Base-by-base conservation (phyloP, 768 basidiomycete species). In the Lactarius hengduanensis region DNA sequence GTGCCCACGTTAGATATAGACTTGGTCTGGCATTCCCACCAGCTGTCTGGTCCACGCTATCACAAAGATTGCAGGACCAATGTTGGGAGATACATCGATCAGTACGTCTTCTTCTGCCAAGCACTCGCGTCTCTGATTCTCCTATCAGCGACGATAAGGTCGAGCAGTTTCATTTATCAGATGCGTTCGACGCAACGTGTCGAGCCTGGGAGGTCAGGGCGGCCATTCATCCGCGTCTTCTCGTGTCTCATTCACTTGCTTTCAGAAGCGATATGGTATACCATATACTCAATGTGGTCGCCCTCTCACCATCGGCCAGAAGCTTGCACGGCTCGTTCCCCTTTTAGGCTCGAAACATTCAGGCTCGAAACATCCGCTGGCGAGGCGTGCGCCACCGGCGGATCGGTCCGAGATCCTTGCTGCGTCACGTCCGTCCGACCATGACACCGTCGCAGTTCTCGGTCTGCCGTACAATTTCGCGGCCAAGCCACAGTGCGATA, bases 1-100 rank as follows among this genome's bases (percentile, higher is more conserved):
- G 84, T 86, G 2, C 86, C 87, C 13, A 89, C 87, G 1, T 73
- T 91, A n/a, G 88, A 90, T 67, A 89, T 91, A 45, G 90, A 91
- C 69, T 77, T 92, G 22, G 84, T 81, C 4, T 90, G 89, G 89
- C 90, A 92, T 69, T 88, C 87, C 0, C 88, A 91, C 64, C 89
- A 90, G 68, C 79, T 90, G 6, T 77, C 81, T 72, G 78, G 79
- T 0, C 65, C 63, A 2, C 76, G 77, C 43, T 90, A 90, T 70
- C 70, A 73, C 5, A 57, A 66, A 1, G 82, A 87, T 64, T 82
- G 83, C 54, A 73, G 74, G 63, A 74, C 61, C 16, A 79, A 77
- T 59, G 67, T 85, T 3, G 79, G 81, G 0, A 78, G 80, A 26
- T 81, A 78, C 40, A 73, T 88, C 30, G 83, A 87, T 70, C 86